Percentiles rank a stretch among this genome's conserved stretches.
Conservation (phyloP, 2,329 filamentous ascomycete genomes). For the Rachicladosporium sp. region DNA sequence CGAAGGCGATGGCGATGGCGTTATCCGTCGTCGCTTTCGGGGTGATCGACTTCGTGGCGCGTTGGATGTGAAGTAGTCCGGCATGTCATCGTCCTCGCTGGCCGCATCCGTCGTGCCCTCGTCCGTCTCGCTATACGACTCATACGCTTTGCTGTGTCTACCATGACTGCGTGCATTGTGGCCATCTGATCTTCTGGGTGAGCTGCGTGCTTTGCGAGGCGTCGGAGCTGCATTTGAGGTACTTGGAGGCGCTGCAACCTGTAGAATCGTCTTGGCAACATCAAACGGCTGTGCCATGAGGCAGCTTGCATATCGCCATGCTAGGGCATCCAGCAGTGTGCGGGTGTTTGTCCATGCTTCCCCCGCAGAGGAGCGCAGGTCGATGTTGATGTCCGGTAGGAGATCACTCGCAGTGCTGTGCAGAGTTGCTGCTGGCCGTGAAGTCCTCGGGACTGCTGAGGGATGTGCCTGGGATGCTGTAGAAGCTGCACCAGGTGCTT, state of each 20-base stretch:
- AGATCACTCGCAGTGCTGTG: constrained; percentile 64
- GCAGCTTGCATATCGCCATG: constrained; percentile 86
- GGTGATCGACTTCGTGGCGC: constrained; percentile 42
- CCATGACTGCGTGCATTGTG: constrained; percentile 1
- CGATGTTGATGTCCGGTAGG: constrained; percentile 74
- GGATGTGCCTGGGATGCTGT: constrained; percentile 25
- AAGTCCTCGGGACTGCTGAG: constrained; percentile 33
- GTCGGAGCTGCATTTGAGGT: constrained; percentile 20
- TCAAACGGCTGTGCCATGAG: constrained; percentile 92
- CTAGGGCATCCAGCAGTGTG: constrained; percentile 66
- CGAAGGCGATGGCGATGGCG: constrained; percentile 15
- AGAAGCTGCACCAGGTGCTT: constrained; percentile 37
- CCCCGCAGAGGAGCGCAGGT: constrained; percentile 36
- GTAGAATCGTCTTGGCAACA: constrained; percentile 86
- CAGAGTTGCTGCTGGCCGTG: constrained; percentile 31
- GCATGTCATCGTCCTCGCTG: constrained; percentile 41
- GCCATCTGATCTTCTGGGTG: constrained; percentile 1
- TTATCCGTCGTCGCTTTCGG: constrained; percentile 24
- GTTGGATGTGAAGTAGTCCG: constrained; percentile 69
- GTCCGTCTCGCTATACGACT: constrained; percentile 8
- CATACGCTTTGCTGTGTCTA: constrained; percentile 7
- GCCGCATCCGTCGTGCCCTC: constrained; percentile 10
- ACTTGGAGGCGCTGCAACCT: constrained; percentile 44
- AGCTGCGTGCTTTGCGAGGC: constrained; percentile 18
- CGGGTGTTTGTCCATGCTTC: constrained; percentile 39